Base-by-base conservation (phyloP, 2,329 filamentous ascomycete genomes). In the Beauveria australis region DNA sequence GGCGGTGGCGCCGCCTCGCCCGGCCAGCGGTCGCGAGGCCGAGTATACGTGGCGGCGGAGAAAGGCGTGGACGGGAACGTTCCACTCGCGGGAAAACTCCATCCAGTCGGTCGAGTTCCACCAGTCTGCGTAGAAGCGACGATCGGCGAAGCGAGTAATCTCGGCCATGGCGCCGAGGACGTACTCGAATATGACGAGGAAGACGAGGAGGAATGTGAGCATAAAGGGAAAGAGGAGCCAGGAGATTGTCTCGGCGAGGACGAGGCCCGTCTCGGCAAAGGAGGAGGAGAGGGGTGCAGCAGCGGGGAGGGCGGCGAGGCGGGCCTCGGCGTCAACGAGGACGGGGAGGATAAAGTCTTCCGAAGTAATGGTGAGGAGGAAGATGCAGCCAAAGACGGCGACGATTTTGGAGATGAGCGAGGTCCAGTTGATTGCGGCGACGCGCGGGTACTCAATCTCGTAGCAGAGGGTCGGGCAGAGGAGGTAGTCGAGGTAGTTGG, bases 171-270 rank as follows among this genome's bases (percentile, higher is more conserved):
- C 92, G 61, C 93, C 94, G 40, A 97, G 84, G 12, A 96, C 83
- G 74, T 97, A 99, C 74, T 99, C 94, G 73, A 97, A 99, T 68
- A 97, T 97, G 73, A 97, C 92, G 62, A 99, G 86, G 78, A 99
- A 99, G 60, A 97, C 92, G 53, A 97, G 85, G 5, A 97, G 79
- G 72, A 97, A 95, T 4, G 88, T 96, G 63, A 97, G 82, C 91
- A 97, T 97, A 74, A 97, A 99, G 3, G 94, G 94, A 75, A 97
- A 97, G 24, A 99, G 82, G 19, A 99, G 84, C 79, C 90, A 87
- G 61, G 89, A 93, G 70, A 96, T 92, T 16, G 89, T 92, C 78
- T 97, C 94, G 30, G 89, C 85, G 26, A 99, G 81, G 65, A 97
- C 86, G 62, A 99, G 83, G 3, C 85, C 79, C 60, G 84, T 85